A percentile compares a stretch with the other conserved stretches of the same genome.
Evolutionary conservation across 345 rosid genomes (phyloP).

Genomic region (Pugionium dolabratum): DNA sequence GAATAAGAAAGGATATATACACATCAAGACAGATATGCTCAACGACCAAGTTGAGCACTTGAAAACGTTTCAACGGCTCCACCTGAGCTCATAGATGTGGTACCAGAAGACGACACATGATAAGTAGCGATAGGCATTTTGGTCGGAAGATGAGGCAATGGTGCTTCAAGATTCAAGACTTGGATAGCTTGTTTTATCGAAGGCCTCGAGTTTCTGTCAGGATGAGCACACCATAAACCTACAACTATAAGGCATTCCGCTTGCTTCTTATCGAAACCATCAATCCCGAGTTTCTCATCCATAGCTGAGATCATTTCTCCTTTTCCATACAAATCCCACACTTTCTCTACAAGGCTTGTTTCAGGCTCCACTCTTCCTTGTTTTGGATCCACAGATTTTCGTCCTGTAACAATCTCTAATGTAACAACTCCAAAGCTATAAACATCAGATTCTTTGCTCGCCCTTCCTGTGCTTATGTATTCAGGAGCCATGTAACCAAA

Average conservation of each 20-base stretch:
- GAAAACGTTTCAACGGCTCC: conserved; percentile 44
- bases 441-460: conserved; percentile 54
- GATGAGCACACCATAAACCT: conserved; percentile 69
- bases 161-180: conserved; percentile 48
- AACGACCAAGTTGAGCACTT: conserved; percentile 44
- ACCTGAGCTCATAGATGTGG: conserved; percentile 31
- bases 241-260: conserved; percentile 46
- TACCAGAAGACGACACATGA: conserved; percentile 37
- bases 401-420: conserved; percentile 48
- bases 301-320: conserved; percentile 34
- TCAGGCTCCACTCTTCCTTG: conserved; percentile 27
- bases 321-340: conserved; percentile 49
- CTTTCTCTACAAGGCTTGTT: conserved; percentile 52
- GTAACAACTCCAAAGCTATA: conserved; percentile 53
- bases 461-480: conserved; percentile 49
- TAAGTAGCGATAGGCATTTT: conserved; percentile 51
- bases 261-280: conserved; percentile 46
- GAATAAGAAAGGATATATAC: background rate
- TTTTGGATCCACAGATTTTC: conserved; percentile 41
- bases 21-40: background rate
- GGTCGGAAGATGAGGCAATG: conserved; percentile 47
- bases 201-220: conserved; percentile 49
- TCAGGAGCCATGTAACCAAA: conserved; percentile 61
- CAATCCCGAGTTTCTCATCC: conserved; percentile 41
- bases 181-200: conserved; percentile 57